phyloP scores from a whole-genome alignment of 148 eudicot species.

The Camellia lanceoleosa region DNA sequence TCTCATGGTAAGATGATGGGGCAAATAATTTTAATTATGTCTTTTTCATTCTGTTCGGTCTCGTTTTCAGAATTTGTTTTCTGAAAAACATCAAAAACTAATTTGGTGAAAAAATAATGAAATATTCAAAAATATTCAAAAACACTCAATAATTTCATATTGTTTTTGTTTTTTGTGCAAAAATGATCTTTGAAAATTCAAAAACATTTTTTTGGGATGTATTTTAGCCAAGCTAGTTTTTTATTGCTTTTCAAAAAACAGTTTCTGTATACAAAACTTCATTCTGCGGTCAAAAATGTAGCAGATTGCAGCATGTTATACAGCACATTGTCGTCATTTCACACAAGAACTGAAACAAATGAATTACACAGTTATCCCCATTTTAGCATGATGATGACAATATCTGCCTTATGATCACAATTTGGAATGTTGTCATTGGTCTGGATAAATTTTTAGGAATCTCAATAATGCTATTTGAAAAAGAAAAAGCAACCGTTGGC shows the following conservation, averaged over 20 bases:
- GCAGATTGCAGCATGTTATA: not conserved
- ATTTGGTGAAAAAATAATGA: too few relatives aligned
- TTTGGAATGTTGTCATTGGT: not conserved
- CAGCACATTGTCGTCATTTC: not conserved
- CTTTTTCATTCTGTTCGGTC: not conserved
- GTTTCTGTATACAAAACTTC: too few relatives aligned
- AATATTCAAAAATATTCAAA: too few relatives aligned
- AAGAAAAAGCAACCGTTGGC: not conserved
- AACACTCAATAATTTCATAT: too few relatives aligned
- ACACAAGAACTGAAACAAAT: not conserved
- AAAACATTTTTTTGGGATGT: too few relatives aligned
- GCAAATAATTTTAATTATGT: not conserved
- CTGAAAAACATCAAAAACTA: too few relatives aligned
- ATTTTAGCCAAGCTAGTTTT: too few relatives aligned
- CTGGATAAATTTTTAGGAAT: not conserved
- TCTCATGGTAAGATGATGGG: constrained; percentile 46
- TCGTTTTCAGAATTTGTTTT: too few relatives aligned
- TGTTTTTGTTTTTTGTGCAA: too few relatives aligned
- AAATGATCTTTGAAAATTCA: too few relatives aligned
- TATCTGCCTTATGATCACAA: not conserved
- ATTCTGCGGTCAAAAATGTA: not conserved
- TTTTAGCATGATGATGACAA: not conserved
- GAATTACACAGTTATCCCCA: not conserved
- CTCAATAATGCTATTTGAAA: not conserved
- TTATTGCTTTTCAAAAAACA: too few relatives aligned